Evolutionary conservation across 169 alveolate genomes (phyloP).

Genomic region (Cyclospora cayetanensis): DNA sequence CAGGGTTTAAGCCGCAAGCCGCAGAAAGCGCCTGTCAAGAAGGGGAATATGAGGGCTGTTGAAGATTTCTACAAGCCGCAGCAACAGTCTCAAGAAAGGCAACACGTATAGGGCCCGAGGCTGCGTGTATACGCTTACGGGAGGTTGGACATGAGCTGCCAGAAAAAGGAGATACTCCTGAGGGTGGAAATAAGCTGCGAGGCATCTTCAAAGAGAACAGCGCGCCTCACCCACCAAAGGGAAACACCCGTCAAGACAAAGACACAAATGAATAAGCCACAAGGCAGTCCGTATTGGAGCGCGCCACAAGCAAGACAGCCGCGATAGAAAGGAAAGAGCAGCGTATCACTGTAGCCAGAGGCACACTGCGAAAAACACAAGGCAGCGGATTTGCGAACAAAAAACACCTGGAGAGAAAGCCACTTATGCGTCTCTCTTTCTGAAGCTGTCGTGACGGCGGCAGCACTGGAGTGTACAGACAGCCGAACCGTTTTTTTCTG

Average conservation of each 20-base stretch:
- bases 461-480: too few species aligned
- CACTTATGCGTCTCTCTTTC: too few species aligned
- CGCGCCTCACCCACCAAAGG: conserved; percentile 18
- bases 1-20: too few species aligned
- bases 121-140: too few species aligned
- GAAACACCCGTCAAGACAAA: not conserved
- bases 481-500: too few species aligned
- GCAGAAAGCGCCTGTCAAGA: too few species aligned
- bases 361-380: not conserved
- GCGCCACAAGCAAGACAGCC: conserved; percentile 20
- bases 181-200: not conserved
- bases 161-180: not conserved
- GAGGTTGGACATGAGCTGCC: not conserved
- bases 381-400: not conserved
- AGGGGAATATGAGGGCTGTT: too few species aligned
- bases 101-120: too few species aligned
- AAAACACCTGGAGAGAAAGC: too few species aligned
- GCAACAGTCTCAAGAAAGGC: too few species aligned
- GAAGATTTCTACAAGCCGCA: too few species aligned
- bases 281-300: not conserved
- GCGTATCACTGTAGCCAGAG: not conserved
- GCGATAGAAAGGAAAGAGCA: not conserved
- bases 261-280: not conserved
- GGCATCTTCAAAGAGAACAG: not conserved
- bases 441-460: too few species aligned